A percentile compares a stretch with the other conserved stretches of the same genome.
phyloP scores from a whole-genome alignment of 73 alveolate genomes.

The Paramecium octaurelia region DNA sequence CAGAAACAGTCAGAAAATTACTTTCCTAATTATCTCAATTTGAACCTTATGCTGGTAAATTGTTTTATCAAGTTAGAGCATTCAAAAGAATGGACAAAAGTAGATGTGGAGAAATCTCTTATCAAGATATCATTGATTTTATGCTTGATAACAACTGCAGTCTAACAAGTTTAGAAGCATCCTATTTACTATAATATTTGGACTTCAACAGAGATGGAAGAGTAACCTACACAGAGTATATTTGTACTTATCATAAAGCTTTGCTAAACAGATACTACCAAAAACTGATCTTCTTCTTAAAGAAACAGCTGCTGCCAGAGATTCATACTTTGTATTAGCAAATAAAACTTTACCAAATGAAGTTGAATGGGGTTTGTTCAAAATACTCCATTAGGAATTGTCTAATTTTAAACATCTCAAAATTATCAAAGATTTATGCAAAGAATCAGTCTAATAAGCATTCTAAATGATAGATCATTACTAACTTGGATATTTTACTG shows the following conservation, averaged over 20 bases:
- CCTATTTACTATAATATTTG: slow-evolving; percentile 13
- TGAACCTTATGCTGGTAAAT: slow-evolving; percentile 54
- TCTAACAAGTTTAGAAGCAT: slow-evolving; percentile 36
- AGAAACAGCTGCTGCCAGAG: slow-evolving; percentile 48
- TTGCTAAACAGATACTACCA: slow-evolving; percentile 32
- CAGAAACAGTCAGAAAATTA: slow-evolving; percentile 13
- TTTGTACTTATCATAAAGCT: neutral
- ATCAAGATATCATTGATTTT: slow-evolving; percentile 17
- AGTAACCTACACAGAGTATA: slow-evolving; percentile 41
- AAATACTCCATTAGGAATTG: slow-evolving; percentile 5
- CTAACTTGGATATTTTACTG: neutral
- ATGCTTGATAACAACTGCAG: slow-evolving; percentile 18
- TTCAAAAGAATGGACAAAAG: slow-evolving; percentile 36
- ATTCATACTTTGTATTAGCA: slow-evolving; percentile 24
- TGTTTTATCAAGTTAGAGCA: neutral
- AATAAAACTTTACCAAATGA: slow-evolving; percentile 39
- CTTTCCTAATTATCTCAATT: neutral
- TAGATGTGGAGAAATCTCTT: slow-evolving; percentile 46
- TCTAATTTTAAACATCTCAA: slow-evolving; percentile 9
- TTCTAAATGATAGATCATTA: neutral
- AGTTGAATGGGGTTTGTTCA: slow-evolving; percentile 39
- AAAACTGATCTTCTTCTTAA: slow-evolving; percentile 22
- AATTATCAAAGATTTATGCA: neutral
- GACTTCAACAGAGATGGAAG: slow-evolving; percentile 50
- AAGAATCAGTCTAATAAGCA: slow-evolving; percentile 11